Evolutionary conservation across 164 flowering plant genomes (phyloP), one percentile per base, ranked within the genome.

Genomic region (Euptelea pleiosperma): DNA sequence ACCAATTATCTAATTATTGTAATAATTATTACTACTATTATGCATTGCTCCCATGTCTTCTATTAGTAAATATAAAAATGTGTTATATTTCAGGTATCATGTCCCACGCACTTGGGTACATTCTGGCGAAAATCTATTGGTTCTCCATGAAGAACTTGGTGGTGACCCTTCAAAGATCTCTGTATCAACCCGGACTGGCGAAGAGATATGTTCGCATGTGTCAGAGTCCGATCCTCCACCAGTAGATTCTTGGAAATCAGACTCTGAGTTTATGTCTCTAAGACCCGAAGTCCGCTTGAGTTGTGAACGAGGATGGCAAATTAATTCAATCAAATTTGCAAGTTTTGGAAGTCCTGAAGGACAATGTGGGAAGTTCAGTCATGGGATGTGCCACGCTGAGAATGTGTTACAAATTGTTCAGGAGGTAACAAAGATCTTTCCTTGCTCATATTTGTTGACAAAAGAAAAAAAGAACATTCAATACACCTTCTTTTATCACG

Each of bases 101-200:
- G 41, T 84, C 34, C 90, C 90, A 8, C 82, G 87, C 8, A 60
- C 85, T 22, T 84, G 90, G 90, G 66, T 84, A 26, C 65, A 75
- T 44, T 40, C 85, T 22, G 76, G 73, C 18, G 73, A 74, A 52
- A 84, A 84, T 69, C 60, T 82, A 8, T 61, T 80, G 43, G 85
- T 82, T 25, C 64, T 82, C 35, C 80, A 64, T 58, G 90, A 84
- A 60, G 90, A 82, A 62, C 61, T 79, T 14, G 82, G 87, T 0
- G 90, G 90, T 25, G 83, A 84, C 63, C 89, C 87, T 18, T 65
- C 77, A 50, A 77, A 69, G 55, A 82, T 82, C 35, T 65, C 79
- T 39, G 18, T 84, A 48, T n/a, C 25, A 2, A 63, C 72, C 24
- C 63, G 64, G 45, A 76, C 62, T 8, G 74, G 79, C 26, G 79